Percentiles rank a stretch among this genome's conserved stretches.
These are phyloP conservation scores for Strigomonas culicis DNA, from an alignment of 208 protist species.

Conservation along the genomic window DNA sequence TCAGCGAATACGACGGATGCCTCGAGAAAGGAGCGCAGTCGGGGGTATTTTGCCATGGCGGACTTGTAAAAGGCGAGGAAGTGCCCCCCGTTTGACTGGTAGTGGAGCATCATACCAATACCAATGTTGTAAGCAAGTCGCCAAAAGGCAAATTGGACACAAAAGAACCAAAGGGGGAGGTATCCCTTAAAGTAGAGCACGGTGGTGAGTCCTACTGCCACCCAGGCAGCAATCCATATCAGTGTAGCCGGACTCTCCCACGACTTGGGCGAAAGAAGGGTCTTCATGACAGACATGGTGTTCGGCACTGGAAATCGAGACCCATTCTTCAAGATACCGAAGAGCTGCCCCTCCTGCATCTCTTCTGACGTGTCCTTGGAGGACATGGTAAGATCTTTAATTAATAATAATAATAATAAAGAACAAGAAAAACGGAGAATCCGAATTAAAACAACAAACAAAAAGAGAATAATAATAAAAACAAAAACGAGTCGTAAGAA, in stretches of 20 bases:
- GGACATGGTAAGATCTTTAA: constrained; percentile 6
- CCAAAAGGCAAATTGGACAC: constrained; percentile 90
- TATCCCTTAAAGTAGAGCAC: constrained; percentile 35
- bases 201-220: constrained; percentile 27
- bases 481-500: neutral
- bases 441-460: constrained; percentile 4
- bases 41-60: constrained; percentile 16
- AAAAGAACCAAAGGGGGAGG: constrained; percentile 69
- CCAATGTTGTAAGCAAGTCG: constrained; percentile 93
- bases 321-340: constrained; percentile 44
- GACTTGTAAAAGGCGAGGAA: constrained; percentile 45
- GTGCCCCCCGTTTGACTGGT: constrained; percentile 62
- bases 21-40: constrained; percentile 33
- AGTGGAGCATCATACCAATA: constrained; percentile 82
- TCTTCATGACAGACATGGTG: constrained; percentile 60
- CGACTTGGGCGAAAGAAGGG: constrained; percentile 41
- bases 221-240: constrained; percentile 40
- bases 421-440: neutral
- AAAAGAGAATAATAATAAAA: constrained; percentile 7
- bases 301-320: constrained; percentile 54
- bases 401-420: constrained; percentile 20
- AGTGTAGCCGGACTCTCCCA: constrained; percentile 46
- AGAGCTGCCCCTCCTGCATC: constrained; percentile 4
- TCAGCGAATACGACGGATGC: constrained; percentile 46
- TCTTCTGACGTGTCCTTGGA: neutral